A percentile compares a stretch with the other conserved stretches of the same genome.
Conservation (phyloP, 305 asterid genomes). For the Withania somnifera region DNA sequence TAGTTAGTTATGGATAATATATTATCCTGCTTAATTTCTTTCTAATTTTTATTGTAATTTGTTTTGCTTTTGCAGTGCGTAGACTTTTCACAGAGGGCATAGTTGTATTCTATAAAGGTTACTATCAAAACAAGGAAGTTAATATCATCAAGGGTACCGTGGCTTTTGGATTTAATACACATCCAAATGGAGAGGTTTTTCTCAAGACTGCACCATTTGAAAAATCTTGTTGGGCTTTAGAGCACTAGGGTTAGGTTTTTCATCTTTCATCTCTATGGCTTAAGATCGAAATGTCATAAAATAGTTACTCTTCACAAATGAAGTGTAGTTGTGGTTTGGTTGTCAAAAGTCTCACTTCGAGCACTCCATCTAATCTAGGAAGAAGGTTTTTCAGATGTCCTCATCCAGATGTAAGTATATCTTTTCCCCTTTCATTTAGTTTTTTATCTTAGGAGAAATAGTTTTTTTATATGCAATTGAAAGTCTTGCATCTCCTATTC, state of each 20-base stretch:
- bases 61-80: constrained; percentile 55
- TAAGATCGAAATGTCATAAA: too few relatives aligned
- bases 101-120: constrained; percentile 85
- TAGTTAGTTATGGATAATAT: neutral
- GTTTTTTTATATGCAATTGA: too few relatives aligned
- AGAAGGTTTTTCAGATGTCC: neutral
- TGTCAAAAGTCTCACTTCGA: too few relatives aligned
- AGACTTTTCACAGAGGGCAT: constrained; percentile 74
- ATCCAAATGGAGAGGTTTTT: constrained; percentile 61
- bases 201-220: neutral
- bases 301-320: too few relatives aligned
- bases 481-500: too few relatives aligned
- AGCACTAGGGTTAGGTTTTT: neutral
- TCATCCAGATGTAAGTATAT: too few relatives aligned
- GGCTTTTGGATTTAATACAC: constrained; percentile 77
- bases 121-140: constrained; percentile 69
- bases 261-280: too few relatives aligned
- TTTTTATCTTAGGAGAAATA: too few relatives aligned
- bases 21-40: neutral
- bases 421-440: too few relatives aligned
- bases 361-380: neutral
- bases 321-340: too few relatives aligned
- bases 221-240: neutral
- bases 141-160: constrained; percentile 84
- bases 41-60: neutral